A percentile compares a stretch with the other conserved stretches of the same genome.
phyloP scores from a whole-genome alignment of 805 yeast genomes.

The Sporopachydermia quercuum region DNA sequence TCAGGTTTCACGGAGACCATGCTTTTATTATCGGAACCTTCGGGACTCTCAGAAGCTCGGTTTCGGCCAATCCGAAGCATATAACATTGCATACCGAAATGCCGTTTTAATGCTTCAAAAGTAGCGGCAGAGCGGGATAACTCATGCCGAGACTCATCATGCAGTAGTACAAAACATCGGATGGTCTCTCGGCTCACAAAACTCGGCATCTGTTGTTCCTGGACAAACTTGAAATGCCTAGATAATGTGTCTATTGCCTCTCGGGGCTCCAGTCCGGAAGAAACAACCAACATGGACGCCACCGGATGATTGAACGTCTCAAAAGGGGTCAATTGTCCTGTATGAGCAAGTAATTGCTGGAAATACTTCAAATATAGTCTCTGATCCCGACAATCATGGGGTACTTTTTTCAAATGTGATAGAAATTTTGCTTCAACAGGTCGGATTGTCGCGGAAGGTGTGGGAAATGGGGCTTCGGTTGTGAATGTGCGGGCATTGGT shows the following conservation, averaged over 20 bases:
- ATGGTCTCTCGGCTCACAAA: slow-evolving; percentile 55
- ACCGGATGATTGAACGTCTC: slow-evolving; percentile 85
- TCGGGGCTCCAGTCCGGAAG: slow-evolving; percentile 37
- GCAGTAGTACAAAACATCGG: slow-evolving; percentile 34
- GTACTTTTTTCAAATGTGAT: slow-evolving; percentile 12
- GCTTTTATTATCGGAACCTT: slow-evolving; percentile 3
- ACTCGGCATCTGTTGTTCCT: slow-evolving; percentile 30
- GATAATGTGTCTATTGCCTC: slow-evolving; percentile 44
- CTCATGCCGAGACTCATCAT: slow-evolving; percentile 30
- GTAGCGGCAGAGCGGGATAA: slow-evolving; percentile 26
- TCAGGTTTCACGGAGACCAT: slow-evolving; percentile 2
- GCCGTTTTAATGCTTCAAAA: slow-evolving; percentile 25
- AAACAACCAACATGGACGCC: slow-evolving; percentile 52
- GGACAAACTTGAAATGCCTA: slow-evolving; percentile 29
- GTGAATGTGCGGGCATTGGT: no score
- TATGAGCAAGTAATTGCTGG: slow-evolving; percentile 36
- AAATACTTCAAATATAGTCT: slow-evolving; percentile 40
- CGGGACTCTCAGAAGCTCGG: slow-evolving; percentile 2
- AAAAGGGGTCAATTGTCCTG: slow-evolving; percentile 51
- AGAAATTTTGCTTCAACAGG: slow-evolving; percentile 21
- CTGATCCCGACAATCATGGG: slow-evolving; percentile 17
- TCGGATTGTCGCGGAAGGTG: slow-evolving; percentile 17
- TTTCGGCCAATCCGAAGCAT: slow-evolving; percentile 10
- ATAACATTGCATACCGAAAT: slow-evolving; percentile 19
- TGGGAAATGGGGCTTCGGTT: slow-evolving; percentile 6